Conservation (phyloP, 306 rosid genomes). For the Rosa multiflora region DNA sequence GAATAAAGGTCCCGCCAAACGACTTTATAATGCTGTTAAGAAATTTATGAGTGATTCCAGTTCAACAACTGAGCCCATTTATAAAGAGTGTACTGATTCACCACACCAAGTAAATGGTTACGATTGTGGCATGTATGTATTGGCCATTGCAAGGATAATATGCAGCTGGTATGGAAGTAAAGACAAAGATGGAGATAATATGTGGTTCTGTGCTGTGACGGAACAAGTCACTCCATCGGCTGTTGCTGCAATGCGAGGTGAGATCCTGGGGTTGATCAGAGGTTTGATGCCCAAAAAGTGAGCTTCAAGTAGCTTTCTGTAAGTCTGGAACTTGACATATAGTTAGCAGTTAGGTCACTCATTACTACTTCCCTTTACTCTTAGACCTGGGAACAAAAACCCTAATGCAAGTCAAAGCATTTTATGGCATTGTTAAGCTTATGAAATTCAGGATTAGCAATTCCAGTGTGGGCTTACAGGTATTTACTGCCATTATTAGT, state of each 20-base stretch:
- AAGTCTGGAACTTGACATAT: not conserved
- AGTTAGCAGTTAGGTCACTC: not conserved
- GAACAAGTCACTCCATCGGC: constrained; percentile 55
- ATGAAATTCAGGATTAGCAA: not conserved
- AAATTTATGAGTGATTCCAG: constrained; percentile 38
- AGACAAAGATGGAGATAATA: constrained; percentile 26
- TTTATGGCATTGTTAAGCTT: not conserved
- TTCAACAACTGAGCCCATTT: constrained; percentile 35
- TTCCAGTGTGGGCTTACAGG: not conserved
- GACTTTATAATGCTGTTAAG: constrained; percentile 57
- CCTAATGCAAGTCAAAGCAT: not conserved
- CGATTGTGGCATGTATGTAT: constrained; percentile 86
- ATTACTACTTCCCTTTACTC: not conserved
- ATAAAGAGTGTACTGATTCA: constrained; percentile 52
- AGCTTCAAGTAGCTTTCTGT: constrained; percentile 16
- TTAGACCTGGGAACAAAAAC: not conserved
- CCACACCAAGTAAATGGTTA: constrained; percentile 70
- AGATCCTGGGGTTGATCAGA: constrained; percentile 55
- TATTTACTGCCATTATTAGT: not conserved
- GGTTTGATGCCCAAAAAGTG: constrained; percentile 55
- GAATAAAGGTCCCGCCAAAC: constrained; percentile 46
- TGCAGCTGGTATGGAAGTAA: constrained; percentile 54
- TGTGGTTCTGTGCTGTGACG: constrained; percentile 64
- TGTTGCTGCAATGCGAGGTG: constrained; percentile 58
- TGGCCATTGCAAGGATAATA: constrained; percentile 62